These are phyloP conservation scores for Gymnopus androsaceus DNA, from an alignment of 1,284 basidiomycete genomes.

Conservation along the genomic window DNA sequence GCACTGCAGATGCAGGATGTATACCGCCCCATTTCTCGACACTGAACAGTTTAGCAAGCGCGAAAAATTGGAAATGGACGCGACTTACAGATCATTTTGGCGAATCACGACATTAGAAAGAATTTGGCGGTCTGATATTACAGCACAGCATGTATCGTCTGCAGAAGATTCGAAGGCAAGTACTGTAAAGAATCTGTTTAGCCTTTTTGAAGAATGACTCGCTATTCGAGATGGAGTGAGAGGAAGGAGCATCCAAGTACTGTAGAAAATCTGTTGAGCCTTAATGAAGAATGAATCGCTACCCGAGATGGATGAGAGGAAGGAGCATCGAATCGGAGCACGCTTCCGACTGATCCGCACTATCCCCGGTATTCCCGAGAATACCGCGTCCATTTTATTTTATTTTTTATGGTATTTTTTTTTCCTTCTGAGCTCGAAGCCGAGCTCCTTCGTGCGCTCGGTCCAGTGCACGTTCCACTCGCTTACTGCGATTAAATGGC, in stretches of 20 bases:
- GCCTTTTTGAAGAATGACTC: no score
- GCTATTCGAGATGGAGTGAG: neutral
- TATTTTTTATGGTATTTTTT: no score
- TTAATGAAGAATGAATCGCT: neutral
- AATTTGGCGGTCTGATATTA: conserved; percentile 67
- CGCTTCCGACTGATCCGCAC: no score
- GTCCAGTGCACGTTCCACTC: no score
- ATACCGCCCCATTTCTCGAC: conserved; percentile 80
- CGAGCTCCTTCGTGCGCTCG: no score
- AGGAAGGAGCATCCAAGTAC: conserved; percentile 40
- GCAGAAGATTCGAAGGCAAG: conserved; percentile 85
- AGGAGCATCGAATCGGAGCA: conserved; percentile 11
- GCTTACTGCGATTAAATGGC: no score
- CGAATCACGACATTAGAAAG: conserved; percentile 83
- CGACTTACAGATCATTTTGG: conserved; percentile 64
- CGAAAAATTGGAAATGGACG: neutral
- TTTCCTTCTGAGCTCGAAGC: no score
- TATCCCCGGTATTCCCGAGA: no score
- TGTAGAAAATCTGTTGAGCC: conserved; percentile 41
- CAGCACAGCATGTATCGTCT: conserved; percentile 87
- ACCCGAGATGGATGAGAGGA: neutral
- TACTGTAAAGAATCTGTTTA: conserved; percentile 52
- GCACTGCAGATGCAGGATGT: conserved; percentile 76
- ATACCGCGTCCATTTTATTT: no score
- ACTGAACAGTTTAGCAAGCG: conserved; percentile 34